phyloP scores from a whole-genome alignment of 169 alveolate genomes.

The Plasmodium ovale region DNA sequence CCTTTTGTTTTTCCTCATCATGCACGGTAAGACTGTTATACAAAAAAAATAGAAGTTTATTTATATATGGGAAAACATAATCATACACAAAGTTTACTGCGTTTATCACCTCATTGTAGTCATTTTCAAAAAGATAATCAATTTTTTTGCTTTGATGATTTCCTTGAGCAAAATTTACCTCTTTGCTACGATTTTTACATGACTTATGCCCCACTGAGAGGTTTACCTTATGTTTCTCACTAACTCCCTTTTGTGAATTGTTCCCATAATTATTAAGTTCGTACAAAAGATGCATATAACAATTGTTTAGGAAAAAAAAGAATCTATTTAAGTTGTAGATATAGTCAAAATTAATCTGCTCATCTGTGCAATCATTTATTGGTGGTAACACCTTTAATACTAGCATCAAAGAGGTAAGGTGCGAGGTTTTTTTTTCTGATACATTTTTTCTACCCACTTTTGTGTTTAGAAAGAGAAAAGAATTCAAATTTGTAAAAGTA shows the following conservation, averaged over 20 bases:
- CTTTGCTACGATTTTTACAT: not conserved
- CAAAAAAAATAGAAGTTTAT: constrained; percentile 46
- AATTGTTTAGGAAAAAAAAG: constrained; percentile 47
- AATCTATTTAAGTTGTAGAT: constrained; percentile 41
- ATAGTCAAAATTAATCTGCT: constrained; percentile 25
- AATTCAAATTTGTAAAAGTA: constrained; percentile 12
- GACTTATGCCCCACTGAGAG: not conserved
- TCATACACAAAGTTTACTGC: constrained; percentile 34
- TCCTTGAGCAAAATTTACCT: not conserved
- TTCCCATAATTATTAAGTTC: not conserved
- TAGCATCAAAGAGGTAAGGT: constrained; percentile 8
- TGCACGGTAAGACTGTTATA: not conserved
- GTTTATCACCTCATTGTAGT: constrained; percentile 12
- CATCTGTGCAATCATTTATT: constrained; percentile 34
- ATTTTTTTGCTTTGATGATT: constrained; percentile 6
- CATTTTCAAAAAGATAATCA: constrained; percentile 26
- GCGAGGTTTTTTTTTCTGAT: not conserved
- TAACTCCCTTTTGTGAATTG: not conserved
- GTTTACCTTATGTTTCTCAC: not conserved
- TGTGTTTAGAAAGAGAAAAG: constrained; percentile 56
- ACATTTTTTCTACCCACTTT: constrained; percentile 9
- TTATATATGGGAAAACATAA: constrained; percentile 16
- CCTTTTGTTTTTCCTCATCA: not conserved
- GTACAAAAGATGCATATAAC: constrained; percentile 32
- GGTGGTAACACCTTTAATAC: constrained; percentile 35